Conservation (phyloP, 176 grass and related monocot species). For the Saccharum spontaneum region DNA sequence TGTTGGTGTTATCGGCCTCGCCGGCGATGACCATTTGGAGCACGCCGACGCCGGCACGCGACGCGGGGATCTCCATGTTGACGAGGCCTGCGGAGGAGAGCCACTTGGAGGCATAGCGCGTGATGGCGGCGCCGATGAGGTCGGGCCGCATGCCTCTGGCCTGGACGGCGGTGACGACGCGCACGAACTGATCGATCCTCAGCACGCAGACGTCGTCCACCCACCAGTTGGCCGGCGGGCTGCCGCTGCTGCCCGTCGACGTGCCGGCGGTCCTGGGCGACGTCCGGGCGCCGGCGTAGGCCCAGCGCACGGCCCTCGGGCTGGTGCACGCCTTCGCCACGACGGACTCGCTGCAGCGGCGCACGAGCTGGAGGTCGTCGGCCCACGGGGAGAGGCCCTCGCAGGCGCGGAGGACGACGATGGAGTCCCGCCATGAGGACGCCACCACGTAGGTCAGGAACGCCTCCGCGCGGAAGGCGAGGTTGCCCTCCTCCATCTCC, state of each 20-base stretch:
- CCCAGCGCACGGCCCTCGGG: not conserved
- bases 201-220: conserved; percentile 78
- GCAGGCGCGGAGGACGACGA: conserved; percentile 5
- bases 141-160: conserved; percentile 93
- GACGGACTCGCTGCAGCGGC: not conserved
- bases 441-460: not conserved
- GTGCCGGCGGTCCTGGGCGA: not conserved
- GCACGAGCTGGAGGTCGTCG: not conserved
- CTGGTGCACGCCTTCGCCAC: not conserved
- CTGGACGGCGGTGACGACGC: conserved; percentile 86
- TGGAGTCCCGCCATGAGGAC: not conserved
- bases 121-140: conserved; percentile 75
- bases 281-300: not conserved
- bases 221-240: conserved; percentile 81
- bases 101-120: conserved; percentile 73
- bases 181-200: conserved; percentile 80
- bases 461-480: not conserved
- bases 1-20: not conserved
- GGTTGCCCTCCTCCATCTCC: conserved; percentile 93
- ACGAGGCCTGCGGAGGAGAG: conserved; percentile 10
- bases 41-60: conserved; percentile 36
- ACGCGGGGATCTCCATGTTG: conserved; percentile 19
- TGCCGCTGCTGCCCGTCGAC: conserved; percentile 23
- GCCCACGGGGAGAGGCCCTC: not conserved
- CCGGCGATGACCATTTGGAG: conserved; percentile 69